These are phyloP conservation scores for Allium cepa DNA, from an alignment of 106 monocot species.

Conservation along the genomic window DNA sequence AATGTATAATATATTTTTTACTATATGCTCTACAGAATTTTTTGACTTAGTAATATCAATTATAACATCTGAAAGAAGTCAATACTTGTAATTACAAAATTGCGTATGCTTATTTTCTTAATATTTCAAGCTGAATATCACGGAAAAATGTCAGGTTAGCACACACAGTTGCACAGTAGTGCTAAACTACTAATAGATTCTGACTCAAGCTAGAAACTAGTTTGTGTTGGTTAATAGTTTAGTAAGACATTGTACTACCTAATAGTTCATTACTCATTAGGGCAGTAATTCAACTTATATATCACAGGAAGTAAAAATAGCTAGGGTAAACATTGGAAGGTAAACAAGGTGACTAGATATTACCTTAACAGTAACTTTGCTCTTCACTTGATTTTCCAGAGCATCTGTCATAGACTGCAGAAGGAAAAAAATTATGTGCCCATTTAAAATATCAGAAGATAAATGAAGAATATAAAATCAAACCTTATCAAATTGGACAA, in stretches of 20 bases:
- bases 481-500: constrained; percentile 85
- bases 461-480: constrained; percentile 1
- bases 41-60: no score
- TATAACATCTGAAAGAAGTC: no score
- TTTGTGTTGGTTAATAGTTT: no score
- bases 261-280: not conserved
- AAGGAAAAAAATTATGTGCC: not conserved
- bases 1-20: no score
- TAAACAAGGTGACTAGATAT: not conserved
- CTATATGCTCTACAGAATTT: no score
- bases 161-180: no score
- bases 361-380: constrained; percentile 93
- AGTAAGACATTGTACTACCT: no score
- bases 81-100: no score
- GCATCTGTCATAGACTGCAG: constrained; percentile 89
- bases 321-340: not conserved
- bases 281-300: not conserved
- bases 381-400: constrained; percentile 86
- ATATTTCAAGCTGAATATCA: no score
- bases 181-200: not conserved
- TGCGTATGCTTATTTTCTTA: no score
- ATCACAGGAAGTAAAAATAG: not conserved
- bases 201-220: no score
- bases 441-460: not conserved
- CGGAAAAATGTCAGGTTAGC: no score